Evolutionary conservation across 2,329 filamentous ascomycete species (phyloP), one percentile per base, ranked within the genome.

Genomic region (Ophiostoma populinum): DNA sequence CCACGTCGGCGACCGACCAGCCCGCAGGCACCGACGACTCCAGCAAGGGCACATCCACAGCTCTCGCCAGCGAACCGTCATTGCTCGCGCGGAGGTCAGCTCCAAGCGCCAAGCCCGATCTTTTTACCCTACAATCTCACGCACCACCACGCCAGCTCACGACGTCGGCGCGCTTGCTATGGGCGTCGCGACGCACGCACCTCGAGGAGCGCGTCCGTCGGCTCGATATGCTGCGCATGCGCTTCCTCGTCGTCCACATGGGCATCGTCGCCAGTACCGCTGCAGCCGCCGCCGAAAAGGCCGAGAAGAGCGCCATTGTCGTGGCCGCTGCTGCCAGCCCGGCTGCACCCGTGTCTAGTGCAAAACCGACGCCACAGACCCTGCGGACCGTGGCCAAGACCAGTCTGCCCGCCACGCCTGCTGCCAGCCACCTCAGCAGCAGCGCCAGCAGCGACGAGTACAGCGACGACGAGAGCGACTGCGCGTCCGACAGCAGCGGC

Each of bases 221-320:
- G 31, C 55, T 76, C 26, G 72, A 76, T 45, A 52, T 75, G 46
- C 50, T 76, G 48, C 62, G 71, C 48, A 74, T 73, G 67, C 64
- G 71, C 41, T 75, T 76, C 47, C 53, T 76, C 21, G 68, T 75
- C 24, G 60, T 73, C 24, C 74, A 73, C 50, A 67, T 76, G 66
- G 66, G 70, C 42, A 62, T 73, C 40, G 59, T 75, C 35, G 56
- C 63, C 10, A 51, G 55, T 9, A 37, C 50, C 39, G 35, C 51
- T 42, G 37, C 52, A 4, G 51, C 48, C 21, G 51, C 55, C 24
- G 47, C 51, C 7, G 55, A 60, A 41, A 57, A 56, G 47, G 48
- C 47, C 20, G 44, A 52, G 26, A 45, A 45, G 37, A 42, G 36
- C 13, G 37, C 36, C 28, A 22, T 24, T 12, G 16, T 19, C 9